Evolutionary conservation across 805 yeast species (phyloP).

Genomic region (Myxozyma vanderwaltii): DNA sequence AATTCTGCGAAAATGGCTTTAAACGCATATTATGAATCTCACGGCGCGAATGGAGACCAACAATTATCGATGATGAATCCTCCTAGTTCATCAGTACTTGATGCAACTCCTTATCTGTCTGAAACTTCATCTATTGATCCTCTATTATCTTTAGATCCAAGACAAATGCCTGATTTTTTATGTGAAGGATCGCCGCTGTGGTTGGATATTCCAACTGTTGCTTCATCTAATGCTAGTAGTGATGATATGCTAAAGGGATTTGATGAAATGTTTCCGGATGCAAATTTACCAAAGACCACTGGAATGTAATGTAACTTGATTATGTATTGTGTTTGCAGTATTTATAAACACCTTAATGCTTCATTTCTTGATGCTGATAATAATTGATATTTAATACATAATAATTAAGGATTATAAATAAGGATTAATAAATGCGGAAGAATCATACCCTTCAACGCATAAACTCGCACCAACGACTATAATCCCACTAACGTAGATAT

Average conservation of each 20-base stretch:
- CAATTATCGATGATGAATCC: neutral
- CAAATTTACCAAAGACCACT: neutral
- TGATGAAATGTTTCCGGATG: constrained; percentile 1
- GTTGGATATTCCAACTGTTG: neutral
- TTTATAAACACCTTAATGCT: too few relatives aligned
- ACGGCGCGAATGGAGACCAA: neutral
- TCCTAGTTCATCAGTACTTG: too few relatives aligned
- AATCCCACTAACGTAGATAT: too few relatives aligned
- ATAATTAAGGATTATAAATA: too few relatives aligned
- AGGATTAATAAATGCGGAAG: too few relatives aligned
- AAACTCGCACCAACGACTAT: too few relatives aligned
- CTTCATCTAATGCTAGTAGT: neutral
- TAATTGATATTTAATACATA: too few relatives aligned
- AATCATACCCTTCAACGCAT: too few relatives aligned
- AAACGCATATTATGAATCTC: neutral
- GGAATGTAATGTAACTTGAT: neutral
- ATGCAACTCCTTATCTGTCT: too few relatives aligned
- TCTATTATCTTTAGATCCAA: neutral
- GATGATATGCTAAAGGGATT: neutral
- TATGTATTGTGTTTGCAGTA: neutral
- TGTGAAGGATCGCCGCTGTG: neutral
- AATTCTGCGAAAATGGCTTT: neutral
- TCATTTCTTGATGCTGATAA: too few relatives aligned
- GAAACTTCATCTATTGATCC: too few relatives aligned
- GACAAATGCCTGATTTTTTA: neutral